Conservation (phyloP, 2,329 filamentous ascomycete genomes). For the Penicillium sp. region DNA sequence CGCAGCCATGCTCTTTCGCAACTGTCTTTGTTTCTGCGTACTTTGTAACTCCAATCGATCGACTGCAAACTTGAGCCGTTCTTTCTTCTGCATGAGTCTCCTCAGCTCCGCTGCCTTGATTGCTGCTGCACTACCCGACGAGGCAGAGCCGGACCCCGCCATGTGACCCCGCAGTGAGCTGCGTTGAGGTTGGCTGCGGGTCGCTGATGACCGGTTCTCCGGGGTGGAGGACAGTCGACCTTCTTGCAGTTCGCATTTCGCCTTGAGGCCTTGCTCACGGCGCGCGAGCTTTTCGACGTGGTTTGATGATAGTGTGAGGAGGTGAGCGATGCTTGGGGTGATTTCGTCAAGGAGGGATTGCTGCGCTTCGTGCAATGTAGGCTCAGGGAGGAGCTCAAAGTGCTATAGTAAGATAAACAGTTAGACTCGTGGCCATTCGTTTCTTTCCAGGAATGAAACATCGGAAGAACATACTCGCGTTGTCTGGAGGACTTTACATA, state of each 20-base stretch:
- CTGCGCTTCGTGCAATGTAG: slow-evolving; percentile 72
- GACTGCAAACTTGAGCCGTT: slow-evolving; percentile 76
- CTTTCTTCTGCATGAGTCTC: slow-evolving; percentile 69
- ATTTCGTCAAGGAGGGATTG: slow-evolving; percentile 78
- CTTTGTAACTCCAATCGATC: slow-evolving; percentile 78
- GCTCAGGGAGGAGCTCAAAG: slow-evolving; percentile 84
- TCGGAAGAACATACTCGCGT: slow-evolving; percentile 43
- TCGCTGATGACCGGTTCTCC: slow-evolving; percentile 22
- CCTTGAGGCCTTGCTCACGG: slow-evolving; percentile 73
- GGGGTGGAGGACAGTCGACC: slow-evolving; percentile 51
- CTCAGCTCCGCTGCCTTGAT: slow-evolving; percentile 52
- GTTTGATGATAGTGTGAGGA: slow-evolving; percentile 72
- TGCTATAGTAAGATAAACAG: slow-evolving; percentile 48
- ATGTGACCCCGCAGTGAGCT: slow-evolving; percentile 19
- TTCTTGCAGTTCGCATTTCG: slow-evolving; percentile 72
- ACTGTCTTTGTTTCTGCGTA: slow-evolving; percentile 62
- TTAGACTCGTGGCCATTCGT: not conserved
- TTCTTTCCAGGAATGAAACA: not conserved
- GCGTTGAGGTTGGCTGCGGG: slow-evolving; percentile 13
- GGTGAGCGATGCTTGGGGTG: slow-evolving; percentile 69
- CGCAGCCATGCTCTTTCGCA: slow-evolving; percentile 64
- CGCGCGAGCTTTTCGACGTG: slow-evolving; percentile 75
- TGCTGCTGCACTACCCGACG: slow-evolving; percentile 20
- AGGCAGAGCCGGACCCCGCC: slow-evolving; percentile 21
- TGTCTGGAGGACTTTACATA: slow-evolving; percentile 55